phyloP scores from a whole-genome alignment of 768 basidiomycete species.

The Dendrothele bispora region DNA sequence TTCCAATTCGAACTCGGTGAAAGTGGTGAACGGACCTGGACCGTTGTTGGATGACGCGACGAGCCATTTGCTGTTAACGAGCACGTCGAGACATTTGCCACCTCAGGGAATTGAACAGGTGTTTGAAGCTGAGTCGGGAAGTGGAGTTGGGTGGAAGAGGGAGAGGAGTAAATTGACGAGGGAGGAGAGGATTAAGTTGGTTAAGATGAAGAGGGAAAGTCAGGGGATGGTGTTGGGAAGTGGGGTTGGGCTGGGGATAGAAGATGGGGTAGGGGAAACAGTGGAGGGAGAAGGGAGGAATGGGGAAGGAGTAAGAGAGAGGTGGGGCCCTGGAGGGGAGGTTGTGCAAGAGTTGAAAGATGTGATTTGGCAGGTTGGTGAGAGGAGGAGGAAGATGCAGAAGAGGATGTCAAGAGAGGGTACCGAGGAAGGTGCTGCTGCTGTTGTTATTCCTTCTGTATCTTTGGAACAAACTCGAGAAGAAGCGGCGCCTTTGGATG shows the following conservation, averaged over 20 bases:
- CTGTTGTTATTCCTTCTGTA: too few relatives aligned
- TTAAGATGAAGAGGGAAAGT: conserved; percentile 51
- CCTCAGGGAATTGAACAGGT: conserved; percentile 77
- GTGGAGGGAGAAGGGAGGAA: conserved; percentile 14
- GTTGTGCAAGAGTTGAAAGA: conserved; percentile 85
- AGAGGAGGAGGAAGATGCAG: conserved; percentile 62
- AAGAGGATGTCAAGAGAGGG: too few relatives aligned
- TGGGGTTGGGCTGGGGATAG: conserved; percentile 26
- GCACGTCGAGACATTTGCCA: conserved; percentile 56
- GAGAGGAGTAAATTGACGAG: conserved; percentile 67
- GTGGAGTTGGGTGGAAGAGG: conserved; percentile 42
- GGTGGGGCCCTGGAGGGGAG: conserved; percentile 71
- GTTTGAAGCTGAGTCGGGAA: conserved; percentile 67
- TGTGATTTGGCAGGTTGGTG: conserved; percentile 84
- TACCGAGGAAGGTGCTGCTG: too few relatives aligned
- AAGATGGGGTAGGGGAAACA: conserved; percentile 11
- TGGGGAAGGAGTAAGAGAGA: conserved; percentile 31
- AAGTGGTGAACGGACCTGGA: conserved; percentile 24
- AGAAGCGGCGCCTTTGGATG: too few relatives aligned
- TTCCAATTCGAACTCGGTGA: conserved; percentile 1
- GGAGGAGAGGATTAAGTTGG: conserved; percentile 70
- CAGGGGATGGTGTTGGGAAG: neutral
- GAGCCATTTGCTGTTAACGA: conserved; percentile 50
- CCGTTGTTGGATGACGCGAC: conserved; percentile 52
- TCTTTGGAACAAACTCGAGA: too few relatives aligned